Percentiles rank a stretch among this genome's conserved stretches.
These are phyloP conservation scores for Volvox africanus DNA, from an alignment of 139 green algal genomes.

Conservation along the genomic window DNA sequence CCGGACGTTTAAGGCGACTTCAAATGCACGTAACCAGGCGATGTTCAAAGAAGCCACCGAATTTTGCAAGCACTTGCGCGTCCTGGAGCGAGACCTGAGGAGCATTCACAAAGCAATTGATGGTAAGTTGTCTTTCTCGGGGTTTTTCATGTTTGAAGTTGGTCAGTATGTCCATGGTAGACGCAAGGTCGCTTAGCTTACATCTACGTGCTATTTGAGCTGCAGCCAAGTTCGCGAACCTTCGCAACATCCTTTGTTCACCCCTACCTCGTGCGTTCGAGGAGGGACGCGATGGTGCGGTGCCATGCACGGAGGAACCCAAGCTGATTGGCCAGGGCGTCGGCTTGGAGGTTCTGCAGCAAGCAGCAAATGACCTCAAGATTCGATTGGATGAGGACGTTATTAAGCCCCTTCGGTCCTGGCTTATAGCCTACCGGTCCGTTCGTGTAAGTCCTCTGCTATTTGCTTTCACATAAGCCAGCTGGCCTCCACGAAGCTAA, in stretches of 20 bases:
- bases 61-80: slow-evolving; percentile 79
- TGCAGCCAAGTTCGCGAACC: slow-evolving; percentile 66
- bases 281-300: slow-evolving; percentile 76
- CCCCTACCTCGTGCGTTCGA: slow-evolving; percentile 87
- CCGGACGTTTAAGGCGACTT: slow-evolving; percentile 76
- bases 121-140: slow-evolving; percentile 46
- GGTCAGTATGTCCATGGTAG: no score
- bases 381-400: slow-evolving; percentile 86
- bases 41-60: slow-evolving; percentile 89
- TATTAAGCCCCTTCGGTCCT: slow-evolving; percentile 82
- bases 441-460: slow-evolving; percentile 58
- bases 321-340: slow-evolving; percentile 81
- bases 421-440: slow-evolving; percentile 79
- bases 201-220: no score
- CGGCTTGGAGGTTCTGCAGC: slow-evolving; percentile 73
- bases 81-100: slow-evolving; percentile 87
- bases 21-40: slow-evolving; percentile 85
- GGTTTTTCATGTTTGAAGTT: no score
- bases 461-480: no score
- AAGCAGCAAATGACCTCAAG: slow-evolving; percentile 72
- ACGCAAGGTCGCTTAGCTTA: no score
- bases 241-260: slow-evolving; percentile 74
- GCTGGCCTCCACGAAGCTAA: no score
- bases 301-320: slow-evolving; percentile 67
- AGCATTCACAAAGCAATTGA: slow-evolving; percentile 82